These are phyloP conservation scores for Colletotrichum trifolii DNA, from an alignment of 2,329 filamentous ascomycete species.

Conservation along the genomic window DNA sequence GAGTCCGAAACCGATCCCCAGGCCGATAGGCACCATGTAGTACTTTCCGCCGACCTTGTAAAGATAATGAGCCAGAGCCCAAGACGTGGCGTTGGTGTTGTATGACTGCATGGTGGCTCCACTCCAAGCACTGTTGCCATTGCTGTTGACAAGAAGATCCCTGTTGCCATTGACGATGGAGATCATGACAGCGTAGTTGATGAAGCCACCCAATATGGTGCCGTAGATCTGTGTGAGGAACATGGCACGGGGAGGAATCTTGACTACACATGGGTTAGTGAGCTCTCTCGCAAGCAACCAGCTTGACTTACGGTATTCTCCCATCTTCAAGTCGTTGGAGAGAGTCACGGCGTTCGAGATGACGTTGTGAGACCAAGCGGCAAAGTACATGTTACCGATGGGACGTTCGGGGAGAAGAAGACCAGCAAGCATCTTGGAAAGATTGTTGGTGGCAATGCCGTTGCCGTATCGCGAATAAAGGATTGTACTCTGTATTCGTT, in stretches of 20 bases:
- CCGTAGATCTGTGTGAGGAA: conserved; percentile 67
- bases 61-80: conserved; percentile 64
- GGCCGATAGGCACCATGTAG: conserved; percentile 60
- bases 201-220: conserved; percentile 62
- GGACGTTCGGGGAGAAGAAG: conserved; percentile 61
- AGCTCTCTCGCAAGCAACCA: conserved; percentile 41
- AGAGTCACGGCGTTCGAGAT: conserved; percentile 62
- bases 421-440: conserved; percentile 68
- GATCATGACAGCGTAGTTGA: conserved; percentile 68
- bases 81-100: conserved; percentile 59
- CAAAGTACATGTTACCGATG: conserved; percentile 68
- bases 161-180: conserved; percentile 61
- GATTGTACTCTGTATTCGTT: conserved; percentile 55
- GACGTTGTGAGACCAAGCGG: conserved; percentile 68
- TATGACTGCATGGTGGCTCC: conserved; percentile 62
- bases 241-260: conserved; percentile 66
- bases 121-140: conserved; percentile 64
- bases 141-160: conserved; percentile 55
- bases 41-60: conserved; percentile 59
- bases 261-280: conserved; percentile 49
- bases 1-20: conserved; percentile 58
- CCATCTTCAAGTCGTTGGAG: conserved; percentile 66
- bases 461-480: conserved; percentile 65
- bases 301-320: conserved; percentile 60
- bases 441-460: conserved; percentile 68